A percentile compares a stretch with the other conserved stretches of the same genome.
Evolutionary conservation across 495 filamentous ascomycete species (phyloP).

Genomic region (Penicillium coffeae): DNA sequence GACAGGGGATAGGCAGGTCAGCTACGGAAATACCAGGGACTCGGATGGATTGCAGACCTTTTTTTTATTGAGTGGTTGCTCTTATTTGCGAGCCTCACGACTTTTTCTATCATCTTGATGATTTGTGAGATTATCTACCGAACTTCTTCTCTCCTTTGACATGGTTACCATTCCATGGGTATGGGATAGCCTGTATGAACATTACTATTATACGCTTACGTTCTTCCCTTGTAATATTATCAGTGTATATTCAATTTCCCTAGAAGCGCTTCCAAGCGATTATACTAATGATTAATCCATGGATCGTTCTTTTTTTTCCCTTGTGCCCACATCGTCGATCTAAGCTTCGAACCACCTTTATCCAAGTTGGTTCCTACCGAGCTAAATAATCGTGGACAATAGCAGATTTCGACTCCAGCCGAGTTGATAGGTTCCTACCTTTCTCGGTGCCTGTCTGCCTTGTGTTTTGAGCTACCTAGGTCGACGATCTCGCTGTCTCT

Average conservation of each 20-base stretch:
- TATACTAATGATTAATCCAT: background rate
- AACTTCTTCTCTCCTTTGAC: conserved; percentile 12
- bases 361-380: too few species aligned
- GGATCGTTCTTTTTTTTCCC: background rate
- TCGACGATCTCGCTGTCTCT: too few species aligned
- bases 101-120: conserved; percentile 9
- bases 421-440: too few species aligned
- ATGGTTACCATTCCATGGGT: conserved; percentile 9
- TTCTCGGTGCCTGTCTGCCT: too few species aligned
- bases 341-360: too few species aligned
- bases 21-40: conserved; percentile 35
- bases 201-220: conserved; percentile 11
- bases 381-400: too few species aligned
- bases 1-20: conserved; percentile 20
- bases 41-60: conserved; percentile 15
- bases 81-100: conserved; percentile 4
- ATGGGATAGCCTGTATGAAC: conserved; percentile 28
- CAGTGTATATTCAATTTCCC: too few species aligned
- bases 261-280: too few species aligned
- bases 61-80: conserved; percentile 3
- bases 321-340: too few species aligned
- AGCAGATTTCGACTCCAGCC: too few species aligned
- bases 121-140: conserved; percentile 22
- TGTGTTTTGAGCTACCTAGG: too few species aligned
- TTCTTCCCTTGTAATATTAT: background rate